Evolutionary conservation across 2,329 filamentous ascomycete species (phyloP).

Genomic region (Dactylellina parvicollis): DNA sequence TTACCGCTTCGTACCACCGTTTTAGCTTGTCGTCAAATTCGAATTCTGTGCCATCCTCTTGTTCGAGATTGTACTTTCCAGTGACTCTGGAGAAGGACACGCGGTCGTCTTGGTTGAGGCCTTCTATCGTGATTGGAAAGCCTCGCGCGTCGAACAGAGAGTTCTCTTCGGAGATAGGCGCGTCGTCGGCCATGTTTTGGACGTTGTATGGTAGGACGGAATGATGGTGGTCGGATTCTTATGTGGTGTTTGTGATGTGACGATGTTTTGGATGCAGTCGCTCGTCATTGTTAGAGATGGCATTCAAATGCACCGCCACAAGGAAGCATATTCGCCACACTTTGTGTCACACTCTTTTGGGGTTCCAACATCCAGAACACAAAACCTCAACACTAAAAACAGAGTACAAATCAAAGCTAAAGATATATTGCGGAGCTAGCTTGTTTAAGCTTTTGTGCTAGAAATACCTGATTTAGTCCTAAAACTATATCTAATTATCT

Average conservation of each 20-base stretch:
- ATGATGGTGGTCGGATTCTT: neutral
- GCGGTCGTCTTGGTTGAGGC: conserved; percentile 80
- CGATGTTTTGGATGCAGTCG: neutral
- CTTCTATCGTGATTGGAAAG: conserved; percentile 71
- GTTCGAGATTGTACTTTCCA: conserved; percentile 82
- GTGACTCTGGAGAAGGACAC: conserved; percentile 88
- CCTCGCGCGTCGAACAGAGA: conserved; percentile 47
- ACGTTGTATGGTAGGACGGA: neutral
- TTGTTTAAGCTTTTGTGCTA: no score
- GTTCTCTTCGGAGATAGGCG: neutral
- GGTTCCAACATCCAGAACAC: no score
- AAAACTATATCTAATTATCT: no score
- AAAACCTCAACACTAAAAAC: no score
- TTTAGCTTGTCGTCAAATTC: conserved; percentile 77
- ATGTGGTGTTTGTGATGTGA: neutral
- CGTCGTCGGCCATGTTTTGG: conserved; percentile 42
- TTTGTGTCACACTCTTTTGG: no score
- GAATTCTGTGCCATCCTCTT: conserved; percentile 84
- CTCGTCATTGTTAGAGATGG: no score
- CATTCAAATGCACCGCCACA: no score
- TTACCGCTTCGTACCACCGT: conserved; percentile 77
- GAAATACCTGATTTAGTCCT: no score
- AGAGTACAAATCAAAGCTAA: no score
- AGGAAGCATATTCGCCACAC: no score
- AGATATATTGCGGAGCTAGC: no score